Evolutionary conservation across 75 land plant species (phyloP), one percentile per base, ranked within the genome.

Genomic region (Pinus tabuliformis): DNA sequence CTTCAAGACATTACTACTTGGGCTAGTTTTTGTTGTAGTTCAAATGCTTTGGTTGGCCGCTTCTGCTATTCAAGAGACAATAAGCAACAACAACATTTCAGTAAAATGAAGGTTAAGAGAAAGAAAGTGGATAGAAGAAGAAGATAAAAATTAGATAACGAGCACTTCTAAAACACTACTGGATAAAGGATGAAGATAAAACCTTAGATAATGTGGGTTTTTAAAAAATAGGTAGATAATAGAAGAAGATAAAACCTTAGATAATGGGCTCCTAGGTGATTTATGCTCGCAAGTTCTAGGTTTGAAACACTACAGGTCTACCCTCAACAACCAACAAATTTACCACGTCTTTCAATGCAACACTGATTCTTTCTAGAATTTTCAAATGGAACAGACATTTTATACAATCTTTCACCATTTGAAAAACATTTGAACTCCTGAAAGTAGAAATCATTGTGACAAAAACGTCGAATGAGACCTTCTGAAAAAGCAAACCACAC

Each of bases 21-120:
- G 20, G 76, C 56, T 33, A 89, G 64, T 79, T 89, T 84, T 16
- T 83, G 62, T 78, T 86, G 90, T 72, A 88, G 57, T 62, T 88
- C 90, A 49, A 81, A 61, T 45, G 80, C 63, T 76, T 73, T 79
- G 52, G 58, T 80, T 57, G 79, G 77, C 13, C 85, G 68, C 72
- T 82, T 88, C 76, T 84, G 80, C 85, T 86, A 56, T 63, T 62
- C 15, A 59, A 24, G 8, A 24, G 66, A 18, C 20, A 33, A n/a
- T 30, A 0, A 30, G 30, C 39, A 56, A 20, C 54, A 2, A 49
- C 54, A 49, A 64, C 0, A 30, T 63, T 16, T 63, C 37, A 28
- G 5, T 4, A 63, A 63, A 63, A 63, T 63, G 6, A 0, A 1
- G 16, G 30, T 16, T 63, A 24, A 15, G 30, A 4, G 5, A 33